A percentile compares a stretch with the other conserved stretches of the same genome.
These are phyloP conservation scores for Ajuga chamaepitys DNA, from an alignment of 257 asterid species.

Conservation along the genomic window DNA sequence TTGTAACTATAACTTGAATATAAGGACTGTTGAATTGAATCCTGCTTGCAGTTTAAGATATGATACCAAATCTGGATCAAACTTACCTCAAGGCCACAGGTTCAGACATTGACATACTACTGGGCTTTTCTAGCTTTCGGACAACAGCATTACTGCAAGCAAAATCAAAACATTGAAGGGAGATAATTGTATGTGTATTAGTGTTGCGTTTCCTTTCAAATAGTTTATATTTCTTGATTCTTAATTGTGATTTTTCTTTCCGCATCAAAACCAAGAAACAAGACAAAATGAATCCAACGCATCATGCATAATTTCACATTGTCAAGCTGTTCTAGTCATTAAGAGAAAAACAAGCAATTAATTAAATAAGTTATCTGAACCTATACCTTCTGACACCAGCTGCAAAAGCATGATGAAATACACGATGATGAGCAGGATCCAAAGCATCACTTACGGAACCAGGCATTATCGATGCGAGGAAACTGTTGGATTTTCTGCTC, in stretches of 20 bases:
- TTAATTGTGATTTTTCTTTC: background rate
- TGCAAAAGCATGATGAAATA: constrained; percentile 72
- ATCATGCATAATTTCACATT: background rate
- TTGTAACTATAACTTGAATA: background rate
- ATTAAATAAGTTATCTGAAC: constrained; percentile 7
- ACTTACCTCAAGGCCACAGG: constrained; percentile 52
- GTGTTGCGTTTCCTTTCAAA: background rate
- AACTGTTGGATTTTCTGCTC: constrained; percentile 53
- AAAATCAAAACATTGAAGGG: background rate
- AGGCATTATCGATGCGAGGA: constrained; percentile 77
- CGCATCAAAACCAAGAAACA: too few relatives aligned
- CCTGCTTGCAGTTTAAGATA: background rate
- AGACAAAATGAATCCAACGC: too few relatives aligned
- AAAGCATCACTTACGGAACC: constrained; percentile 64
- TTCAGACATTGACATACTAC: constrained; percentile 45
- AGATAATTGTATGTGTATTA: background rate
- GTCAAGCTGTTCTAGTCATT: background rate
- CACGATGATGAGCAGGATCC: constrained; percentile 79
- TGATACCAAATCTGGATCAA: background rate
- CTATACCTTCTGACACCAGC: constrained; percentile 72
- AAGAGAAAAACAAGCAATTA: background rate
- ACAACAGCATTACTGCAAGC: constrained; percentile 62
- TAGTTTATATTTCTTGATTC: background rate
- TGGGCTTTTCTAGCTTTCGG: constrained; percentile 50
- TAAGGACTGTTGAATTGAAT: background rate